Evolutionary conservation across 768 basidiomycete genomes (phyloP).

Genomic region (Mycena floridula): DNA sequence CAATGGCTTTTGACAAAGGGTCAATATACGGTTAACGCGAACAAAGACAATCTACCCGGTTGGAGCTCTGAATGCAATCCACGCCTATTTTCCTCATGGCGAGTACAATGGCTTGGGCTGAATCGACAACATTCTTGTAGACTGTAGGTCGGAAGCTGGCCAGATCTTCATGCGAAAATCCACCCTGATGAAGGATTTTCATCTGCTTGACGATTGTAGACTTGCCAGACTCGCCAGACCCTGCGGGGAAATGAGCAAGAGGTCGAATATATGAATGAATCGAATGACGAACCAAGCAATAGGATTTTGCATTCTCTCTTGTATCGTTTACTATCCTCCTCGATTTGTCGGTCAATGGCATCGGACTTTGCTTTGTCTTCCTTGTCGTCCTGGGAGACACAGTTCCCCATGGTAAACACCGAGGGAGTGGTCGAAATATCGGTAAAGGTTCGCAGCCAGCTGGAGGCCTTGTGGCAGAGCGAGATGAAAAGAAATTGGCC

Average conservation of each 20-base stretch:
- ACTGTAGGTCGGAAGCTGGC: constrained; percentile 72
- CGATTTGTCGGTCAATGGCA: constrained; percentile 76
- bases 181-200: constrained; percentile 96
- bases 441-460: no score
- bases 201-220: constrained; percentile 97
- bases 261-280: not conserved
- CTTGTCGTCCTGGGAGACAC: constrained; percentile 53
- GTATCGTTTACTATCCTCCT: constrained; percentile 78
- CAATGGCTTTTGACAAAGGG: constrained; percentile 1
- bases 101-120: constrained; percentile 77
- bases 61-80: constrained; percentile 63
- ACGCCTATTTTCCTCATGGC: constrained; percentile 85
- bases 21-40: not conserved
- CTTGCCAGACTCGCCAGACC: constrained; percentile 94
- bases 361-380: constrained; percentile 59
- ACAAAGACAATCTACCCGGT: constrained; percentile 35
- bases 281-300: constrained; percentile 62
- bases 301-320: constrained; percentile 91
- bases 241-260: constrained; percentile 29
- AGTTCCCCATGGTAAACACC: constrained; percentile 53
- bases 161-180: constrained; percentile 76
- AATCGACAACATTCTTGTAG: constrained; percentile 84
- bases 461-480: no score
- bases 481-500: no score
- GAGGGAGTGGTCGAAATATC: not conserved